Evolutionary conservation across 495 filamentous ascomycete genomes (phyloP), one percentile per base, ranked within the genome.

Genomic region (Trichoderma orchidacearum): DNA sequence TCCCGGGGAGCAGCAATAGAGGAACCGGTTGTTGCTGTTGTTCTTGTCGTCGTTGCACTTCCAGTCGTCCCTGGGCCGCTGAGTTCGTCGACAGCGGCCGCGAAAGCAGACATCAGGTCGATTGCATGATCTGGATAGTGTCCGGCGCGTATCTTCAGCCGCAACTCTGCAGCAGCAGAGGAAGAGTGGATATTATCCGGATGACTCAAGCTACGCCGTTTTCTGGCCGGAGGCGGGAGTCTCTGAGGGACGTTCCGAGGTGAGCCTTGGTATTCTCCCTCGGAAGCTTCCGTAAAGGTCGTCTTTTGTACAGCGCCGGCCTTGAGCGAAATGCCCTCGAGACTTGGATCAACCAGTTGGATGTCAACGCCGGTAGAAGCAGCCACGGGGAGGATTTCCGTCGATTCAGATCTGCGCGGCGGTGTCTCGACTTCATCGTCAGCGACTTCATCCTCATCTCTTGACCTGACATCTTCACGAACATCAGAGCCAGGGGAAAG

Each of bases 121-220:
- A 75, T 65, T 4, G 73, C 75, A 53, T 75, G 74, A 36, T 65
- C 74, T 15, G 74, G 74, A 1, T 73, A 76, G 53, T 77, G 72
- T 25, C 74, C 74, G 9, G 74, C 74, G 48, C 76, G 72, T 71
- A 77, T 76, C 1, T 64, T 76, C 17, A 75, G 71, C 31, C 74
- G 67, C 30, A 62, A 64, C 18, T n/a, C n/a, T n/a, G n/a, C n/a
- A n/a, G n/a, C n/a, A n/a, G n/a, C n/a, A n/a, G n/a, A n/a, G n/a
- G n/a, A n/a, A n/a, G n/a, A n/a, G n/a, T n/a, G n/a, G n/a, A n/a
- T n/a, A n/a, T n/a, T n/a, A n/a, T n/a, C n/a, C n/a, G n/a, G n/a
- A n/a, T n/a, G n/a, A n/a, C n/a, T n/a, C 21, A 48, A 9, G 18
- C 21, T 48, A 25, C 41, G 41, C 5, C 13, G 41, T 13, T 23